Conservation (phyloP, 768 basidiomycete species). For the Amanita molliuscula region DNA sequence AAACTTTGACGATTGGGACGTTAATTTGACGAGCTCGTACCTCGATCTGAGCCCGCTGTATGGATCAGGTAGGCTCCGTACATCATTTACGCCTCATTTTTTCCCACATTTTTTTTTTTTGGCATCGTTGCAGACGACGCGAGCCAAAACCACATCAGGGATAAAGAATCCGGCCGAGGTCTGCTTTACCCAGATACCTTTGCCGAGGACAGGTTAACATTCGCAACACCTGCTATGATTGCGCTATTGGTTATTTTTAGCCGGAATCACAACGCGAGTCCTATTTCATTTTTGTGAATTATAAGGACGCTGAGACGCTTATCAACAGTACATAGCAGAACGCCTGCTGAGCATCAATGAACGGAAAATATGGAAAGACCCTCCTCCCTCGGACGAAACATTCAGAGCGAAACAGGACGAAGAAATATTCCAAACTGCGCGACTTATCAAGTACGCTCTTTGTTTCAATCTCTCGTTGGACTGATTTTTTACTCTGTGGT, state of each 20-base stretch:
- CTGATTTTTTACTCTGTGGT: neutral
- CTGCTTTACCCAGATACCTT: constrained; percentile 43
- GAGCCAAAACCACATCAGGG: constrained; percentile 32
- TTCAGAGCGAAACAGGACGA: constrained; percentile 30
- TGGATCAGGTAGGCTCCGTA: constrained; percentile 28
- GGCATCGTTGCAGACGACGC: constrained; percentile 18
- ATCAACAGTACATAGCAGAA: constrained; percentile 39
- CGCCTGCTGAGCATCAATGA: constrained; percentile 48
- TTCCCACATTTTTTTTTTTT: neutral
- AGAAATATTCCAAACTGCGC: constrained; percentile 47
- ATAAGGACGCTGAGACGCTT: neutral
- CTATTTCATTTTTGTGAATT: neutral
- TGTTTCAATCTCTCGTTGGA: neutral
- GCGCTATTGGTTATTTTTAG: constrained; percentile 46
- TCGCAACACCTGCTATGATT: constrained; percentile 43
- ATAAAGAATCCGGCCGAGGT: constrained; percentile 38
- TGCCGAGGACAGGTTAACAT: constrained; percentile 38
- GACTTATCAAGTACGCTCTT: constrained; percentile 34
- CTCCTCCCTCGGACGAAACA: constrained; percentile 21
- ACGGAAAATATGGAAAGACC: constrained; percentile 32
- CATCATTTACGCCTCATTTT: neutral
- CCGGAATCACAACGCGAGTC: constrained; percentile 48
- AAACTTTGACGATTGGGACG: constrained; percentile 25
- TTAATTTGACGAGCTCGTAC: constrained; percentile 46
- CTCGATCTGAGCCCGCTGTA: constrained; percentile 49